Percentiles rank a stretch among this genome's conserved stretches.
Conservation (phyloP, 345 rosid species). For the Eucalyptus coolabah region DNA sequence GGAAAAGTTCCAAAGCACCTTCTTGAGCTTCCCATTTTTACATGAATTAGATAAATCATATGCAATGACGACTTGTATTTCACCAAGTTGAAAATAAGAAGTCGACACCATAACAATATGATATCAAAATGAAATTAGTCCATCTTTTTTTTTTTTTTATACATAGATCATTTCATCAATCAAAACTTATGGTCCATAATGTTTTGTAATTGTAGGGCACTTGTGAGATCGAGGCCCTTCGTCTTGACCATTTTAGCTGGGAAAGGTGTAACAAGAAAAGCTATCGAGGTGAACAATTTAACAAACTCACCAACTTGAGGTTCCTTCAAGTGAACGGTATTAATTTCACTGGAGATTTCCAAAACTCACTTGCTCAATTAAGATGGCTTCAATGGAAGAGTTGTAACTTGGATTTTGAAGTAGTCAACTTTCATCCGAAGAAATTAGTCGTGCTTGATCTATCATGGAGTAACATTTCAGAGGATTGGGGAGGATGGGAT, state of each 20-base stretch:
- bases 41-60: too few species aligned
- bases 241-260: accelerated
- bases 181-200: not conserved
- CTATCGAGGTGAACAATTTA: not conserved
- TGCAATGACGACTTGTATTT: too few species aligned
- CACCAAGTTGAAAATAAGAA: too few species aligned
- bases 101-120: too few species aligned
- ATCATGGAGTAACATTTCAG: accelerated
- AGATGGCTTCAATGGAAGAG: accelerated
- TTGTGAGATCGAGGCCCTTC: not conserved
- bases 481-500: not conserved
- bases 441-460: not conserved
- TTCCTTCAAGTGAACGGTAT: accelerated
- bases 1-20: too few species aligned
- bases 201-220: not conserved
- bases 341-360: not conserved
- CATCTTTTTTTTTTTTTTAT: too few species aligned
- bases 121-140: too few species aligned
- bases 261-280: accelerated
- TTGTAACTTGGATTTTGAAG: not conserved
- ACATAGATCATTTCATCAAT: not conserved
- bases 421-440: not conserved
- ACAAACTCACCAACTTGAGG: not conserved
- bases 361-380: not conserved
- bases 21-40: too few species aligned